Evolutionary conservation across 441 rosid species (phyloP).

Genomic region (Populus hybrid): DNA sequence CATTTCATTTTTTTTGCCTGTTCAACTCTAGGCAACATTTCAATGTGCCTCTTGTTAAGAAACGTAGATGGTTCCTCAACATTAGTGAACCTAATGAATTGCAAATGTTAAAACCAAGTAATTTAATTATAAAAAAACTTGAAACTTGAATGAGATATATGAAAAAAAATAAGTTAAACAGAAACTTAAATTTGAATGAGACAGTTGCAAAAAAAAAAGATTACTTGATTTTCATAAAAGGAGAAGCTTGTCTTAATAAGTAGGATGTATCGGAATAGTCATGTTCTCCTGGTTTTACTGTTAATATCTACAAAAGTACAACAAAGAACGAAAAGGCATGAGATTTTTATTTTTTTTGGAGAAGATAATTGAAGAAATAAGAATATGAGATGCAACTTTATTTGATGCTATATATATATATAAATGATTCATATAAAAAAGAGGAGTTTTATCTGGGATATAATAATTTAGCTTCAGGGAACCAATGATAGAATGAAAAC

Average conservation of each 20-base stretch:
- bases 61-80: conserved; percentile 45
- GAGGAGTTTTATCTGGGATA: too few relatives aligned
- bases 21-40: conserved; percentile 40
- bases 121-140: conserved; percentile 3
- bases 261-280: conserved; percentile 74
- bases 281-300: conserved; percentile 79
- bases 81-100: conserved; percentile 53
- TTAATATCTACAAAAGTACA: conserved; percentile 57
- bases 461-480: neutral
- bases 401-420: too few relatives aligned
- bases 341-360: neutral
- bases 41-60: conserved; percentile 58
- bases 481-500: conserved; percentile 7
- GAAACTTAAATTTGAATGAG: too few relatives aligned
- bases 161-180: too few relatives aligned
- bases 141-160: conserved; percentile 13
- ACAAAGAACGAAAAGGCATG: conserved; percentile 3
- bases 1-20: conserved; percentile 59
- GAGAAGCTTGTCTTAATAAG: conserved; percentile 86
- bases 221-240: conserved; percentile 84
- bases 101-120: conserved; percentile 14
- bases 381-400: too few relatives aligned
- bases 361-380: too few relatives aligned
- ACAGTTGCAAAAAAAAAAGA: conserved; percentile 7
- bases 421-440: too few relatives aligned